phyloP scores from a whole-genome alignment of 2,329 filamentous ascomycete species.

The Monilinia polystroma region DNA sequence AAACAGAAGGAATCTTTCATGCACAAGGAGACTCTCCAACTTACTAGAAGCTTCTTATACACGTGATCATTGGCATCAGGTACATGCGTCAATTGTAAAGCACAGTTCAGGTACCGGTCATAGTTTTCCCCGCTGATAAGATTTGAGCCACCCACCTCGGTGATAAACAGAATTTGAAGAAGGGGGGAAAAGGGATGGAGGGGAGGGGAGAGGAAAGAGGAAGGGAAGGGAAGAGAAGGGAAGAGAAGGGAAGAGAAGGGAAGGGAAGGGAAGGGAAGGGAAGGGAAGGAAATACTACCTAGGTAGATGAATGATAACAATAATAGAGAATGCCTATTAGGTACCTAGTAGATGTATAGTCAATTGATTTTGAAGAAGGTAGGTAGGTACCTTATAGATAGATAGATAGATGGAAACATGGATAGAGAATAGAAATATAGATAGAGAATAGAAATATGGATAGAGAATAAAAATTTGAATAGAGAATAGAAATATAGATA shows the following conservation, averaged over 20 bases:
- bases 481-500: no score
- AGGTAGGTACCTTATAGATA: no score
- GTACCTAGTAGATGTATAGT: no score
- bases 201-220: background rate
- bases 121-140: conserved; percentile 19
- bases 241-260: no score
- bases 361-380: no score
- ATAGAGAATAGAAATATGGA: no score
- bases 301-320: no score
- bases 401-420: no score
- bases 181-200: background rate
- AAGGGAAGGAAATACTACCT: background rate
- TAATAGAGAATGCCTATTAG: no score
- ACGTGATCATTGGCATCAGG: background rate
- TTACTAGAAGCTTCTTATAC: conserved; percentile 9
- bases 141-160: background rate
- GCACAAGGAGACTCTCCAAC: background rate
- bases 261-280: background rate
- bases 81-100: background rate
- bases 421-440: no score
- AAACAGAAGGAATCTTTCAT: background rate
- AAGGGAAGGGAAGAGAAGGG: no score
- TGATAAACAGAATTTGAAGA: background rate
- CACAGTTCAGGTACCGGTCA: background rate
- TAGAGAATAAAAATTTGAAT: no score